A percentile compares a stretch with the other conserved stretches of the same genome.
Evolutionary conservation across 352 stramenopile species (phyloP).

Genomic region (Thraustochytrium sp.): DNA sequence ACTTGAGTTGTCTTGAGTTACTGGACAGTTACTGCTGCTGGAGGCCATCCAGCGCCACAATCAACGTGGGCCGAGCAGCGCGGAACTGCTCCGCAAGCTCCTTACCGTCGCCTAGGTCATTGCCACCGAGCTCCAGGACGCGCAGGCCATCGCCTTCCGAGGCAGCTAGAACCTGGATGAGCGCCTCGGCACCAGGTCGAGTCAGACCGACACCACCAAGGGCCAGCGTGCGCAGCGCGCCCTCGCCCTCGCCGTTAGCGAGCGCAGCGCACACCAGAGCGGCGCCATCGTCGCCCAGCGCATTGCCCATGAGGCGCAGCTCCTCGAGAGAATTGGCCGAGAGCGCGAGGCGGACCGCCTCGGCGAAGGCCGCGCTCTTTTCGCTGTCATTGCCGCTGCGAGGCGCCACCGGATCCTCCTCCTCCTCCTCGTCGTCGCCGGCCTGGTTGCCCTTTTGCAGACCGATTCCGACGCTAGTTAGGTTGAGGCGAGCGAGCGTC

Average conservation of each 20-base stretch:
- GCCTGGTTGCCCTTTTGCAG: neutral
- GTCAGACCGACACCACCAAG: conserved; percentile 4
- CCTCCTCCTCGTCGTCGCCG: neutral
- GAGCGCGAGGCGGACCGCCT: neutral
- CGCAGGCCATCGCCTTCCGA: neutral
- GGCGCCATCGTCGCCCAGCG: neutral
- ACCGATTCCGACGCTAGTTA: neutral
- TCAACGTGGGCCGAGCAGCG: neutral
- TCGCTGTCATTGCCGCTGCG: too few relatives aligned
- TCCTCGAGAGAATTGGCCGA: neutral
- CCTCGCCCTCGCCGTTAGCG: neutral
- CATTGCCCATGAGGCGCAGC: conserved; percentile 7
- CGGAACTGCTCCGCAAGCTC: neutral
- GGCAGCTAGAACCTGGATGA: too few relatives aligned
- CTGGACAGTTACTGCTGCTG: neutral
- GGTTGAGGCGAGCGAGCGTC: neutral
- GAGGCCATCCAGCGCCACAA: neutral
- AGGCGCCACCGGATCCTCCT: too few relatives aligned
- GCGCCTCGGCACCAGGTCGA: neutral
- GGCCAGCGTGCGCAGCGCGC: neutral
- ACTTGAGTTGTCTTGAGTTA: too few relatives aligned
- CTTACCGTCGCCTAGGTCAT: conserved; percentile 16
- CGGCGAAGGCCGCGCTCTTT: too few relatives aligned
- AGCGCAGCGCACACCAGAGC: neutral
- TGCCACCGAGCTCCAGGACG: conserved; percentile 11